Evolutionary conservation across 1,139 yeast genomes (phyloP).

Genomic region (Geotrichum klebahnii): DNA sequence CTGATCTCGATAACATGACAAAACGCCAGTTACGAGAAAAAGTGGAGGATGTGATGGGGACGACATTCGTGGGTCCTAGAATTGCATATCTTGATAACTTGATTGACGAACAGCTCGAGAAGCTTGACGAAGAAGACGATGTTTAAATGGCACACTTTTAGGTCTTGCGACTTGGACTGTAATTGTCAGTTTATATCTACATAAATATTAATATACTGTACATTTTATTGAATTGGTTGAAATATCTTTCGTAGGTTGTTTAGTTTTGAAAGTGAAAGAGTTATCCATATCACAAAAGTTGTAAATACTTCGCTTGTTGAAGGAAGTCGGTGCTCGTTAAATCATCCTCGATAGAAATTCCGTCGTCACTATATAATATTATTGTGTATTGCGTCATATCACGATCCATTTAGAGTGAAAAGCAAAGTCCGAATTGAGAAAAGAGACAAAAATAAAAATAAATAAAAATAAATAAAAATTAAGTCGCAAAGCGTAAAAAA

Average conservation of each 20-base stretch:
- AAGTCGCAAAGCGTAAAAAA: neutral
- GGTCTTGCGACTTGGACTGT: too few relatives aligned
- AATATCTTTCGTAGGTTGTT: too few relatives aligned
- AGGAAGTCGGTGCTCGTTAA: too few relatives aligned
- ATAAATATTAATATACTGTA: too few relatives aligned
- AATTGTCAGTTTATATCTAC: too few relatives aligned
- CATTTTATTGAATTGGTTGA: too few relatives aligned
- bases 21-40: slow-evolving; percentile 39
- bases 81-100: slow-evolving; percentile 35
- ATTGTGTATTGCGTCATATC: slow-evolving; percentile 5
- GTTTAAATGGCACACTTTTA: neutral
- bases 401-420: neutral
- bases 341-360: neutral
- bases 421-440: neutral
- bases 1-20: slow-evolving; percentile 40
- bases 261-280: too few relatives aligned
- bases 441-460: too few relatives aligned
- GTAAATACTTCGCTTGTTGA: too few relatives aligned
- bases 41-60: slow-evolving; percentile 40
- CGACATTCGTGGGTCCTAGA: slow-evolving; percentile 35
- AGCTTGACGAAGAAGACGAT: slow-evolving; percentile 29
- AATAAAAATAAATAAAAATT: neutral
- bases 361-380: neutral
- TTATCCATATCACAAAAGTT: too few relatives aligned
- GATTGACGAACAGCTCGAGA: slow-evolving; percentile 40